Base-by-base conservation (phyloP, 139 green algal genomes). In the Chlorella ohadii region DNA sequence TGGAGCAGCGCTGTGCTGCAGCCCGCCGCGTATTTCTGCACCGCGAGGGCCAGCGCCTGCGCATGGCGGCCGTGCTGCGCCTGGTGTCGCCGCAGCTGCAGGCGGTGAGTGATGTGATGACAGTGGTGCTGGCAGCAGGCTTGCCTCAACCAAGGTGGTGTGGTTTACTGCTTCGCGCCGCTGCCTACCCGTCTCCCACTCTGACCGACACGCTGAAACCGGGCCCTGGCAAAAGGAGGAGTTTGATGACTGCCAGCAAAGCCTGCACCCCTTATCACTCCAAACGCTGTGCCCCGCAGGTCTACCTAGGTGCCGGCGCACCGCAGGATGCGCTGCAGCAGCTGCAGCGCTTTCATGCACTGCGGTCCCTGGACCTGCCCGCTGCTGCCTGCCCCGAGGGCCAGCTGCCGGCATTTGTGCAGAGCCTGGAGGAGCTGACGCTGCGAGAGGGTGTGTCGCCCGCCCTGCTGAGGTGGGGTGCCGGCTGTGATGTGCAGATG, bases 291-390 rank as follows among this genome's bases (percentile, higher is more conserved):
- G 51, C 51, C 51, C 2, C 51, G 44, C 51, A 59, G 51, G 51
- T 55, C 1, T 68, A 67, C 33, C 33, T 81, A 33, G 74, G 74
- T 2, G 27, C 74, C 0, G 74, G 74, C 13, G 74, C 74, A 11
- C 74, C 74, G 20, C 33, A 34, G 9, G 55, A 44, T 33, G 64
- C 47, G 31, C 55, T 64, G 12, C 7, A n/a, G 9, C n/a, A 47
- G 38, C 47, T 79, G 28, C 31, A 22, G 1, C 55, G 74, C 55
- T 81, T 81, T 55, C 31, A 55, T 3, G 55, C 22, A 6, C 74
- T 81, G 55, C 74, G 51, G 22, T 68, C 74, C 22, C 55, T 81
- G 15, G 74, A 81, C 74, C 7, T 81, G 33, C 55, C 74, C 3
- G 56, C 22, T 2, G 55, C 55, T 0, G 74, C 33, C 9, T 38